Percentiles rank a stretch among this genome's conserved stretches.
phyloP scores from a whole-genome alignment of 2,329 filamentous ascomycete species.

The Aureobasidium sp. region DNA sequence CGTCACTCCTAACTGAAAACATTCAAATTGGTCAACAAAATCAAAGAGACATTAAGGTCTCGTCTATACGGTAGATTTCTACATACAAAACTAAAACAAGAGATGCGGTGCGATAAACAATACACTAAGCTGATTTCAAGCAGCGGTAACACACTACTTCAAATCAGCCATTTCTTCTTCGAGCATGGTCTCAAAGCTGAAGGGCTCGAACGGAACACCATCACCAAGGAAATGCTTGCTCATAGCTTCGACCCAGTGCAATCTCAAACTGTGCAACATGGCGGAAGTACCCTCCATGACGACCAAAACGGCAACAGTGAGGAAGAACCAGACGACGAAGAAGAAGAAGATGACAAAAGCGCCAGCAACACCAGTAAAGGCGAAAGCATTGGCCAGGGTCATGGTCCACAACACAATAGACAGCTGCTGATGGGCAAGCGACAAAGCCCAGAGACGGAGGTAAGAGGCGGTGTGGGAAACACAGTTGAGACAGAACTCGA shows the following conservation, averaged over 20 bases:
- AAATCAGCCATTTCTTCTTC: slow-evolving; percentile 58
- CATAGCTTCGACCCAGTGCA: slow-evolving; percentile 97
- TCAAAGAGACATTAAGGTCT: not conserved
- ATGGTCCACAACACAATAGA: slow-evolving; percentile 94
- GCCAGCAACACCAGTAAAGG: slow-evolving; percentile 55
- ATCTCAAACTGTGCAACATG: slow-evolving; percentile 83
- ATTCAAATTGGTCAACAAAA: not conserved
- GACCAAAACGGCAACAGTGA: slow-evolving; percentile 72
- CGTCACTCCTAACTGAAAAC: too few species aligned
- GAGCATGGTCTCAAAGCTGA: slow-evolving; percentile 74
- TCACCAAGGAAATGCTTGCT: slow-evolving; percentile 94
- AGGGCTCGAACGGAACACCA: slow-evolving; percentile 72
- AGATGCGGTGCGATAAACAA: not conserved
- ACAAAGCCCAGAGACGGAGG: slow-evolving; percentile 94
- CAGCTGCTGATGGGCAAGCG: slow-evolving; percentile 94
- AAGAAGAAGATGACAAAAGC: slow-evolving; percentile 72
- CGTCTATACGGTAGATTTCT: slow-evolving; percentile 10
- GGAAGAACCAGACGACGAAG: slow-evolving; percentile 84
- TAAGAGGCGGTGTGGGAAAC: slow-evolving; percentile 98
- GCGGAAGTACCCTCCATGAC: slow-evolving; percentile 95
- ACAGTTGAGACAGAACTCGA: slow-evolving; percentile 98
- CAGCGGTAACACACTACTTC: slow-evolving; percentile 20
- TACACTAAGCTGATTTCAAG: not conserved
- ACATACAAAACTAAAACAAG: slow-evolving; percentile 4
- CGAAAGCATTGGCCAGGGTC: slow-evolving; percentile 75